Percentiles rank a stretch among this genome's conserved stretches.
Conservation (phyloP, 768 basidiomycete genomes). For the Cystobasidium tubakii region DNA sequence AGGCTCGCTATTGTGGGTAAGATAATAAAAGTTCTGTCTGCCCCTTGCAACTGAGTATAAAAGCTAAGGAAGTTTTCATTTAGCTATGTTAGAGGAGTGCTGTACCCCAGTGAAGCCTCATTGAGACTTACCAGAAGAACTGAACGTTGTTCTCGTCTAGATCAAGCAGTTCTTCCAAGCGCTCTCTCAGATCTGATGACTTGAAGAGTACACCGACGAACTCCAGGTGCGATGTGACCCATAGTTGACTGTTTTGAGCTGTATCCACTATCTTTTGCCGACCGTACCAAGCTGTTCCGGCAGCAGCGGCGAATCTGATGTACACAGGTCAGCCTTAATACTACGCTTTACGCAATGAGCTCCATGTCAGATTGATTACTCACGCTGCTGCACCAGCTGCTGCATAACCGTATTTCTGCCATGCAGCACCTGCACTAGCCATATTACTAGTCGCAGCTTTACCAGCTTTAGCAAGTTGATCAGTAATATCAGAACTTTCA, state of each 20-base stretch:
- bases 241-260: conserved; percentile 25
- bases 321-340: not conserved
- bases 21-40: conserved; percentile 13
- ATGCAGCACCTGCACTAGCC: not conserved
- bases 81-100: not conserved
- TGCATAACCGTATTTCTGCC: conserved; percentile 30
- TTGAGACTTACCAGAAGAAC: conserved; percentile 20
- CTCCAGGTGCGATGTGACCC: conserved; percentile 30
- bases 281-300: conserved; percentile 32
- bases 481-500: not conserved
- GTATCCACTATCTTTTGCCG: conserved; percentile 28
- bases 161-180: conserved; percentile 25
- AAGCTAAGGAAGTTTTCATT: not conserved
- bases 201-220: conserved; percentile 33
- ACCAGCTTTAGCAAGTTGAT: conserved; percentile 7
- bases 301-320: conserved; percentile 24
- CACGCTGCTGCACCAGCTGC: conserved; percentile 33
- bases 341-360: not conserved
- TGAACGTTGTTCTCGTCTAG: conserved; percentile 19
- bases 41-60: conserved; percentile 11
- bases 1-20: conserved; percentile 5
- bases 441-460: conserved; percentile 8
- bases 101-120: not conserved
- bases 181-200: not conserved
- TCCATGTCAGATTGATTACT: not conserved